These are phyloP conservation scores for Mucor ambiguus DNA, from an alignment of 371 early-diverging fungal species.

Conservation along the genomic window DNA sequence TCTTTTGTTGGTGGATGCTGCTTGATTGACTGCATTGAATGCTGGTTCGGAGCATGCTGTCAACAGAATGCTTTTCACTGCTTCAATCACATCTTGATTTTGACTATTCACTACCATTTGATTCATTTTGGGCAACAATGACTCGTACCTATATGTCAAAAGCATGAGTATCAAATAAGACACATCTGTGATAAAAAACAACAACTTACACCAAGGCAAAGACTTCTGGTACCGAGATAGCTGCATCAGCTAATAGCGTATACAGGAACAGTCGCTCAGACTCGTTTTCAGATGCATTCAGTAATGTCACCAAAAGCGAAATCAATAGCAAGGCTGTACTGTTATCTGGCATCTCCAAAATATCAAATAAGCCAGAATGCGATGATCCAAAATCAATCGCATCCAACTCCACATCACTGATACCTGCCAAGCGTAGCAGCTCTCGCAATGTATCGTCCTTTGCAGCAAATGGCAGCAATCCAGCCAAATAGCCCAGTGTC, in stretches of 20 bases:
- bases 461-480: constrained; percentile 72
- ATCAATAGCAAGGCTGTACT: constrained; percentile 74
- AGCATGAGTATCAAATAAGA: no score
- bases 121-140: constrained; percentile 77
- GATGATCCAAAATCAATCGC: constrained; percentile 50
- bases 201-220: constrained; percentile 74
- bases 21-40: constrained; percentile 31
- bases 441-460: constrained; percentile 65
- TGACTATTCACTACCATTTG: constrained; percentile 73
- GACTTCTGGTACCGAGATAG: constrained; percentile 72
- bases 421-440: constrained; percentile 62
- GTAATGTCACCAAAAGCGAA: constrained; percentile 77
- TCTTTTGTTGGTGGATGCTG: constrained; percentile 22
- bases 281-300: constrained; percentile 85
- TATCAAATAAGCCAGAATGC: constrained; percentile 68
- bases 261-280: constrained; percentile 84
- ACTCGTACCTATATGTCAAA: constrained; percentile 57
- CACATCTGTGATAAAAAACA: background rate
- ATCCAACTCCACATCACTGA: constrained; percentile 56
- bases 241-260: constrained; percentile 80
- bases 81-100: constrained; percentile 69
- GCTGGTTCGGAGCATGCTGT: constrained; percentile 72
- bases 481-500: constrained; percentile 75
- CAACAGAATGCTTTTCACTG: constrained; percentile 75
- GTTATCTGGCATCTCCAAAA: constrained; percentile 69